Percentiles rank a stretch among this genome's conserved stretches.
These are phyloP conservation scores for Jamesozyma gamospora DNA, from an alignment of 805 yeast genomes.

Conservation along the genomic window DNA sequence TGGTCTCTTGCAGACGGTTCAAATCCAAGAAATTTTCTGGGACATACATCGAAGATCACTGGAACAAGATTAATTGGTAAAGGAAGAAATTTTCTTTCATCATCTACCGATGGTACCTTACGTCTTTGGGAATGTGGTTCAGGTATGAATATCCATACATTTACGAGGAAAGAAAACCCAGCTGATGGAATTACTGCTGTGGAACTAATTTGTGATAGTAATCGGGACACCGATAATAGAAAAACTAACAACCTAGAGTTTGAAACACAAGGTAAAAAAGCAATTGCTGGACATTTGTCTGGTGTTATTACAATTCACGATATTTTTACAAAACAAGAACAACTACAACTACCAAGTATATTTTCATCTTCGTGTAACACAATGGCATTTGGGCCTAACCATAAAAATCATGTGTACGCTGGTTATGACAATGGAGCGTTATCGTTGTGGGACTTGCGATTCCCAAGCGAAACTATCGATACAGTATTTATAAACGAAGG, in stretches of 20 bases:
- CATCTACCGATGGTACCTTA: constrained; percentile 46
- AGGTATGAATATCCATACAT: constrained; percentile 36
- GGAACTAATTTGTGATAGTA: not conserved
- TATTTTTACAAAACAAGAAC: constrained; percentile 21
- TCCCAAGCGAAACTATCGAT: constrained; percentile 9
- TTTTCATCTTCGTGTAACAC: constrained; percentile 20
- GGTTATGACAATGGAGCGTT: constrained; percentile 32
- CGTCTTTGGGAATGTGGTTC: constrained; percentile 63
- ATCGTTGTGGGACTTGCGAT: constrained; percentile 35
- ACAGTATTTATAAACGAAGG: constrained; percentile 11
- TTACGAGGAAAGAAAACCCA: constrained; percentile 29
- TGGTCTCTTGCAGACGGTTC: constrained; percentile 47
- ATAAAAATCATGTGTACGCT: constrained; percentile 15
- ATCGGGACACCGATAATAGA: not conserved
- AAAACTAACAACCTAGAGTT: constrained; percentile 33
- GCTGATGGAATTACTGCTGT: constrained; percentile 31
- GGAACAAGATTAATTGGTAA: constrained; percentile 45
- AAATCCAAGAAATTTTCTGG: constrained; percentile 40
- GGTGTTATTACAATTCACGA: constrained; percentile 36
- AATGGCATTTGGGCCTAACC: constrained; percentile 2
- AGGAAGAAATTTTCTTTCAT: constrained; percentile 57
- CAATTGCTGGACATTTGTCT: constrained; percentile 35
- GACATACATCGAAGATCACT: constrained; percentile 41
- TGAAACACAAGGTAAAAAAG: constrained; percentile 38
- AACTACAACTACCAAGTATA: constrained; percentile 19